Conservation (phyloP, 371 early-diverging fungal genomes). For the Parasitella parasitica region DNA sequence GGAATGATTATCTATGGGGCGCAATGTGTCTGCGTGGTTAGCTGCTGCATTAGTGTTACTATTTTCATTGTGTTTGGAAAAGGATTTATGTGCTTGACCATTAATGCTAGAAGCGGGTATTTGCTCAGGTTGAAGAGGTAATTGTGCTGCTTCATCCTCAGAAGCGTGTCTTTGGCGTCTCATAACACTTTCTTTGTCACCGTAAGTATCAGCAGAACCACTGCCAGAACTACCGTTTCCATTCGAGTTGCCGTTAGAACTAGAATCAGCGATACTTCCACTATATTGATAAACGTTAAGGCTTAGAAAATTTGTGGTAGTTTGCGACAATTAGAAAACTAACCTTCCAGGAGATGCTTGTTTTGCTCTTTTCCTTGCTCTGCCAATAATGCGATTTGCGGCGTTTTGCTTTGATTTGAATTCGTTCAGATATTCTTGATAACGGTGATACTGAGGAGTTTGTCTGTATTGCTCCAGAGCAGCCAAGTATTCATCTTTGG, state of each 20-base stretch:
- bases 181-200: constrained; percentile 13
- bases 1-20: background rate
- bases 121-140: background rate
- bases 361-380: constrained; percentile 25
- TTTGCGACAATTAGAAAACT: background rate
- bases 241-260: constrained; percentile 40
- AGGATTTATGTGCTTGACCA: background rate
- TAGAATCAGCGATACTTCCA: constrained; percentile 38
- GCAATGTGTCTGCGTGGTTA: background rate
- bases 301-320: background rate
- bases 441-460: constrained; percentile 29
- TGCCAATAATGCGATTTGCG: constrained; percentile 23
- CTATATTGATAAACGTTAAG: background rate
- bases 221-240: constrained; percentile 36
- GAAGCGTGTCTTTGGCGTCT: constrained; percentile 7
- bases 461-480: constrained; percentile 30
- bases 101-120: background rate
- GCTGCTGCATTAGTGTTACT: too few species aligned
- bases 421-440: constrained; percentile 47
- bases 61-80: background rate
- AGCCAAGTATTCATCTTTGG: constrained; percentile 41
- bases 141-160: background rate
- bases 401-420: constrained; percentile 44
- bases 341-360: constrained; percentile 33
- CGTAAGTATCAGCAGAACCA: constrained; percentile 26